These are phyloP conservation scores for Ophiostoma triangulosporum DNA, from an alignment of 2,329 filamentous ascomycete species.

Conservation along the genomic window DNA sequence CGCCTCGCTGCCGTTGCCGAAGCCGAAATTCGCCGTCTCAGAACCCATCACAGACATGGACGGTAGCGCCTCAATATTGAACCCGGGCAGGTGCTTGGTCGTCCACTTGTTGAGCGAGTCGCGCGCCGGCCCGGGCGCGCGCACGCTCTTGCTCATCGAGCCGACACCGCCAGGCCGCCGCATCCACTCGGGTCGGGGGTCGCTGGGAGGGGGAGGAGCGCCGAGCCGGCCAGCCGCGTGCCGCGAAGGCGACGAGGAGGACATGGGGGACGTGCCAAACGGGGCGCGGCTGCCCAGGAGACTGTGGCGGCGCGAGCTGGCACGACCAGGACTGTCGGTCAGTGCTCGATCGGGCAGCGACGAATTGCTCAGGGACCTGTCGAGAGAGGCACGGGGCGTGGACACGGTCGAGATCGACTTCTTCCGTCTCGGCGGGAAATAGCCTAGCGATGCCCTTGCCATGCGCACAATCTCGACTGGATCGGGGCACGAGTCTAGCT, in stretches of 20 bases:
- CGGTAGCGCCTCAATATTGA: slow-evolving; percentile 56
- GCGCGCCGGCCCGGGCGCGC: slow-evolving; percentile 65
- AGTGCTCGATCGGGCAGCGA: slow-evolving; percentile 18
- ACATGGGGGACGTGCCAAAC: slow-evolving; percentile 18
- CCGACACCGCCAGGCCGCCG: slow-evolving; percentile 80
- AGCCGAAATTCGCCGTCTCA: slow-evolving; percentile 44
- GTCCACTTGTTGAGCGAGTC: slow-evolving; percentile 78
- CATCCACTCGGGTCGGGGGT: slow-evolving; percentile 46
- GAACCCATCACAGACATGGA: slow-evolving; percentile 53
- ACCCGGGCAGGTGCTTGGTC: slow-evolving; percentile 65
- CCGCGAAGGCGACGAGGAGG: slow-evolving; percentile 24
- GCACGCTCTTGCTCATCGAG: slow-evolving; percentile 57
- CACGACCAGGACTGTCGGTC: slow-evolving; percentile 22
- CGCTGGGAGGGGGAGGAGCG: slow-evolving; percentile 9
- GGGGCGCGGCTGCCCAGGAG: slow-evolving; percentile 25
- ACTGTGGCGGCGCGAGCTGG: slow-evolving; percentile 29
- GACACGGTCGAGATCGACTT: slow-evolving; percentile 59
- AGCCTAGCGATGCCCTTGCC: slow-evolving; percentile 67
- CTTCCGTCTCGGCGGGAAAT: slow-evolving; percentile 81
- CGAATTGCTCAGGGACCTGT: slow-evolving; percentile 34
- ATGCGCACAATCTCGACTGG: slow-evolving; percentile 80
- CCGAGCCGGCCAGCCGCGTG: slow-evolving; percentile 14
- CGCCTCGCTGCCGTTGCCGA: slow-evolving; percentile 23
- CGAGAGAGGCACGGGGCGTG: slow-evolving; percentile 54
- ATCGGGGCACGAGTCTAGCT: slow-evolving; percentile 53